phyloP scores from a whole-genome alignment of 768 basidiomycete genomes.

The Tricholoma flavovirens region DNA sequence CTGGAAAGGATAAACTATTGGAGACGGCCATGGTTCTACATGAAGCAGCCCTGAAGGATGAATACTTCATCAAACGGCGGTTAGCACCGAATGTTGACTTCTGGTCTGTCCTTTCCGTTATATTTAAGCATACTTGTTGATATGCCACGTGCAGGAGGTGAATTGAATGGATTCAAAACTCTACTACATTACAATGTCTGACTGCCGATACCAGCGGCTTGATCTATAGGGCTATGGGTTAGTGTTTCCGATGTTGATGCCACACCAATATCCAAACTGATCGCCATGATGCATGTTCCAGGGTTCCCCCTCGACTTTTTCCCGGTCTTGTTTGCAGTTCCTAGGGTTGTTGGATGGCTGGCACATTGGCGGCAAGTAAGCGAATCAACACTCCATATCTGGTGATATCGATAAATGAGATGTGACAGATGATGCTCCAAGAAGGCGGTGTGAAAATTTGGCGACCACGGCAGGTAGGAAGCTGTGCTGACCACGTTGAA shows the following conservation, averaged over 20 bases:
- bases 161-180: constrained; percentile 17
- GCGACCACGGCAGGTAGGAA: constrained; percentile 72
- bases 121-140: constrained; percentile 8
- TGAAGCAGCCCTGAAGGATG: constrained; percentile 84
- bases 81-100: constrained; percentile 91
- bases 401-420: constrained; percentile 5
- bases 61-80: constrained; percentile 78
- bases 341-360: constrained; percentile 89
- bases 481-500: not conserved
- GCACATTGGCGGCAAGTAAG: constrained; percentile 85
- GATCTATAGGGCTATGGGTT: constrained; percentile 91
- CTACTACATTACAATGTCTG: constrained; percentile 1
- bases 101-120: constrained; percentile 45
- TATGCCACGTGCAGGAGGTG: constrained; percentile 50
- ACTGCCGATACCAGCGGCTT: constrained; percentile 49
- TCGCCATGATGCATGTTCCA: constrained; percentile 20
- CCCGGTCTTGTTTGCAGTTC: constrained; percentile 90
- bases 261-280: not conserved
- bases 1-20: constrained; percentile 78
- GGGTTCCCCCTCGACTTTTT: constrained; percentile 94
- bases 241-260: constrained; percentile 6
- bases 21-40: constrained; percentile 88
- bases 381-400: not conserved
- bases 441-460: constrained; percentile 90
- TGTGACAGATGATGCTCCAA: constrained; percentile 80